Evolutionary conservation across 176 grass and related monocot genomes (phyloP).

Genomic region (Areca catechu): DNA sequence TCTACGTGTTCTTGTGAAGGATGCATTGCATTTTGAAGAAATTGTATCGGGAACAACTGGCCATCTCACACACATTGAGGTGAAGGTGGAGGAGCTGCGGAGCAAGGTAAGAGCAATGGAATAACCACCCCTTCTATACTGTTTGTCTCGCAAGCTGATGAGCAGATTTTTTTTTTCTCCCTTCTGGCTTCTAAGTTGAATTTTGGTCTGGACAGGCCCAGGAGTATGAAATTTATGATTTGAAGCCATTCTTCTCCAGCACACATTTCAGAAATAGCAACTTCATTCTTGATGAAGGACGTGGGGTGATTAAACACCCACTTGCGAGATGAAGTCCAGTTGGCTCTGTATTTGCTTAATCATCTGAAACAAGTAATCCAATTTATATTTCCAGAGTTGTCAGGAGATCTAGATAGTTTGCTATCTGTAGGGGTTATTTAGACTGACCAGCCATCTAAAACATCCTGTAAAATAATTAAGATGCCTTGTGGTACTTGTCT

Average conservation of each 20-base stretch:
- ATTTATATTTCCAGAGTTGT: too few species aligned
- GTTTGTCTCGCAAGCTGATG: too few species aligned
- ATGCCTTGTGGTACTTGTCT: too few species aligned
- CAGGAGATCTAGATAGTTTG: too few species aligned
- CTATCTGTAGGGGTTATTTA: too few species aligned
- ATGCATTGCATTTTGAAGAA: slow-evolving; percentile 72
- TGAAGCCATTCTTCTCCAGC: slow-evolving; percentile 86
- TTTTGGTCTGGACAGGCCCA: slow-evolving; percentile 44
- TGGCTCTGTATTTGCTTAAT: too few species aligned
- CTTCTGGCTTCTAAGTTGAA: too few species aligned
- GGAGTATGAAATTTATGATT: slow-evolving; percentile 85
- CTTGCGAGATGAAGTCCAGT: slow-evolving; percentile 20
- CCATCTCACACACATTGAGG: slow-evolving; percentile 41
- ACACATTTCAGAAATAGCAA: slow-evolving; percentile 66
- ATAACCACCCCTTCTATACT: neutral
- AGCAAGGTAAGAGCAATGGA: slow-evolving; percentile 50
- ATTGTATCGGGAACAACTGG: slow-evolving; percentile 54
- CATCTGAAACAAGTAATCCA: too few species aligned
- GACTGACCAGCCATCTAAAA: too few species aligned
- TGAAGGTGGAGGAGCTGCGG: slow-evolving; percentile 76
- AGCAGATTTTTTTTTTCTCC: too few species aligned
- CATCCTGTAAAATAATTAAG: too few species aligned
- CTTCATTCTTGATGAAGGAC: slow-evolving; percentile 66
- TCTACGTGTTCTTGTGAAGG: slow-evolving; percentile 71
- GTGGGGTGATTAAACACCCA: slow-evolving; percentile 65